Conservation (phyloP, 805 yeast genomes). For the Lachancea sp. region DNA sequence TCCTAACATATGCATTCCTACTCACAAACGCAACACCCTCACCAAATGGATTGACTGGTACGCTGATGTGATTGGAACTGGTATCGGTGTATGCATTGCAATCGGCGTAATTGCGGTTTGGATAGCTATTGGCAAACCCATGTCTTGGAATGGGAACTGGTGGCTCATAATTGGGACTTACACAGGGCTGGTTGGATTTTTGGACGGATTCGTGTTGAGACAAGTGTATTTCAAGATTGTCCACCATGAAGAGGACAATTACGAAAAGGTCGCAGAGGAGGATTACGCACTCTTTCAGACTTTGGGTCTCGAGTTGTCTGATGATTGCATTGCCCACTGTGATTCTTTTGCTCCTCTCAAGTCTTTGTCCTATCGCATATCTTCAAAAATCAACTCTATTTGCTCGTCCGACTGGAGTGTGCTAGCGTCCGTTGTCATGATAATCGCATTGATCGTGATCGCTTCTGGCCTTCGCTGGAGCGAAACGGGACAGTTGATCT, state of each 20-base stretch:
- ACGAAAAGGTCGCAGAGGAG: slow-evolving; percentile 26
- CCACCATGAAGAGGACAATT: slow-evolving; percentile 23
- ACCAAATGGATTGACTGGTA: slow-evolving; percentile 32
- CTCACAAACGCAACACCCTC: slow-evolving; percentile 15
- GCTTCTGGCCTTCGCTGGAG: slow-evolving; percentile 36
- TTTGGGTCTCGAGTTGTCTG: slow-evolving; percentile 24
- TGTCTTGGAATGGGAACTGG: slow-evolving; percentile 38
- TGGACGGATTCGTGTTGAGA: slow-evolving; percentile 39
- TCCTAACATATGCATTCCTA: slow-evolving; percentile 18
- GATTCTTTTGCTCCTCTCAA: slow-evolving; percentile 7
- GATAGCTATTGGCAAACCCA: slow-evolving; percentile 34
- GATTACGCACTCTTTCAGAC: slow-evolving; percentile 30
- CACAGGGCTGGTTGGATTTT: slow-evolving; percentile 39
- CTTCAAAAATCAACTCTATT: slow-evolving; percentile 23
- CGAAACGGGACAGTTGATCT: slow-evolving; percentile 36
- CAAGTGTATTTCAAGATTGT: slow-evolving; percentile 32
- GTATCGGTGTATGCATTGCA: slow-evolving; percentile 35
- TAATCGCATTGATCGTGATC: slow-evolving; percentile 28
- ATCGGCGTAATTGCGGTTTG: slow-evolving; percentile 33
- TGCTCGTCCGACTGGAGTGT: slow-evolving; percentile 35
- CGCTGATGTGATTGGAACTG: slow-evolving; percentile 40
- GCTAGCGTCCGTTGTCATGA: slow-evolving; percentile 22
- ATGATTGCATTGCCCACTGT: slow-evolving; percentile 4
- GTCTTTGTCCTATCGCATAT: slow-evolving; percentile 19
- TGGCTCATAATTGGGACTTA: slow-evolving; percentile 44